Percentiles rank a stretch among this genome's conserved stretches.
Conservation (phyloP, 2,329 filamentous ascomycete species). For the Colletotrichum brevisporum region DNA sequence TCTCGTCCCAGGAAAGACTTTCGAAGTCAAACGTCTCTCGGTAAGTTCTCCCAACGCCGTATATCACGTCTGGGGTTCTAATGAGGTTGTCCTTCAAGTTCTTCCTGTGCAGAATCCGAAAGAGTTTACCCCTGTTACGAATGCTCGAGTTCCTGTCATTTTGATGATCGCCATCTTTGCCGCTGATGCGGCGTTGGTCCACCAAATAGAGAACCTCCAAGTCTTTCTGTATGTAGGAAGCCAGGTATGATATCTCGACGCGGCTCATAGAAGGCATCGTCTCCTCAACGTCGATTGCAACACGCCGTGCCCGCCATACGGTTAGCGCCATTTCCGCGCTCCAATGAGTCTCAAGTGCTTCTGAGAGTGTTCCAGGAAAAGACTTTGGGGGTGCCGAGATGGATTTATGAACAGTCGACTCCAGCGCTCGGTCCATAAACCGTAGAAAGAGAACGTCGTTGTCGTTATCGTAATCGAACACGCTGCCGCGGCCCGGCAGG, state of each 20-base stretch:
- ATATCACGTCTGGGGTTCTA: constrained; percentile 47
- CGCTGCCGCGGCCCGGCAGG: constrained; percentile 44
- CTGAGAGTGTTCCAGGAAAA: constrained; percentile 17
- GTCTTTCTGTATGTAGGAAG: constrained; percentile 46
- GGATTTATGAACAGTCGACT: too few species aligned
- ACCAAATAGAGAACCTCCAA: constrained; percentile 50
- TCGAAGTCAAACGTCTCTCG: constrained; percentile 50
- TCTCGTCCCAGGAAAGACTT: constrained; percentile 46
- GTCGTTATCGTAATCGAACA: constrained; percentile 43
- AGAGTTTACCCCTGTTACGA: constrained; percentile 42
- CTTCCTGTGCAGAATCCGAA: constrained; percentile 41
- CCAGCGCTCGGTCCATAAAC: constrained; percentile 39
- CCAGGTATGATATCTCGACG: constrained; percentile 48
- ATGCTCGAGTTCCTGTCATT: constrained; percentile 40
- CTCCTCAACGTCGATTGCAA: constrained; percentile 48
- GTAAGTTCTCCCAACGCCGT: constrained; percentile 47
- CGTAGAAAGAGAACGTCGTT: constrained; percentile 48
- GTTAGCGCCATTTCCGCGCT: constrained; percentile 46
- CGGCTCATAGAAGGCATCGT: constrained; percentile 39
- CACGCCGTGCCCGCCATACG: constrained; percentile 43
- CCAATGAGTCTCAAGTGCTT: constrained; percentile 47
- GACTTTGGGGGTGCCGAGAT: not conserved
- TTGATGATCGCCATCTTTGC: constrained; percentile 28
- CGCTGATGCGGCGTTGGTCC: constrained; percentile 43
- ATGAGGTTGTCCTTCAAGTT: constrained; percentile 39